Evolutionary conservation across 1,284 basidiomycete genomes (phyloP), one percentile per base, ranked within the genome.

Genomic region (Irpex sp.): DNA sequence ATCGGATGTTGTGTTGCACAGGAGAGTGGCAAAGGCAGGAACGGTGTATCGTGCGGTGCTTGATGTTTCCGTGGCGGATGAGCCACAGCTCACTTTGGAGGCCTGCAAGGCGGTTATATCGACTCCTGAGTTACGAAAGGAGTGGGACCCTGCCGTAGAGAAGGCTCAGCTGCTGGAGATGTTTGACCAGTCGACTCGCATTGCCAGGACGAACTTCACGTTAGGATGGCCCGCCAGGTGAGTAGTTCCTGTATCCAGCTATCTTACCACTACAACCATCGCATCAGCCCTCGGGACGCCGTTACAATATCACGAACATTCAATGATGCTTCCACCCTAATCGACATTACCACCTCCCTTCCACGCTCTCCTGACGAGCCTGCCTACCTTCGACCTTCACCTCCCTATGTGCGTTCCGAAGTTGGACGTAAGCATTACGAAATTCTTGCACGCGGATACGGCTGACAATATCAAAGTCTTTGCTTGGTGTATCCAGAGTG

Each of bases 191-290:
- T 84, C 85, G 64, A 97, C 95, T 3, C 82, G 93, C 65, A 91
- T 98, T 69, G 85, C 85, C 59, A 94, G 92, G 79, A 96, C 95
- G 0, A 92, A 94, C 70, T 98, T 94, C 74, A 88, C 89, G 5
- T 78, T 98, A 6, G 97, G 97, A 1, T 98, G 97, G 97, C 97
- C 97, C 63, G 95, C 94, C 61, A 97, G 91, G 93, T 96, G 73
- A 74, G 92, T 83, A 34, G 49, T 49, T 62, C 31, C 48, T 67
- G 17, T 36, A 58, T 1, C 70, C 51, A 62, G 69, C 26, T 59
- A 59, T 40, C 68, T 65, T 11, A 61, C 68, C 7, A 65, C 62
- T 38, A 64, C 68, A 72, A 64, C 60, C 64, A 8, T 26, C 51
- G 6, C 56, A 68, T 64, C 67, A 97, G 93, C 69, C 93, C 96